These are phyloP conservation scores for Bondarzewia mesenterica DNA, from an alignment of 1,284 basidiomycete species.

Conservation along the genomic window DNA sequence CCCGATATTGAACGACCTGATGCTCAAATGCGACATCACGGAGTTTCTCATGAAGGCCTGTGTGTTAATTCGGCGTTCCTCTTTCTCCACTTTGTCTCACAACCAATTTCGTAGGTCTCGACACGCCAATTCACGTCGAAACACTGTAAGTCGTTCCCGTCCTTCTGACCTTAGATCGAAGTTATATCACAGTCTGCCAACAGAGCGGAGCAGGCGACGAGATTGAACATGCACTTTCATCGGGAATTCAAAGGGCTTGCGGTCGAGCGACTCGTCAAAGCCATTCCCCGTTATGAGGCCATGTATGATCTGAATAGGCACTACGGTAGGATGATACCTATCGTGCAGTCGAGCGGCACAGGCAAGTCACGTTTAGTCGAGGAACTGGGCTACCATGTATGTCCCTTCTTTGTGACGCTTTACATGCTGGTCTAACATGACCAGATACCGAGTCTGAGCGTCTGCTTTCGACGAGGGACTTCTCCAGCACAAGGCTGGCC, in stretches of 20 bases:
- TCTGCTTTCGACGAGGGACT: not conserved
- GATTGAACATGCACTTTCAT: not conserved
- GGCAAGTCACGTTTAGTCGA: conserved; percentile 1
- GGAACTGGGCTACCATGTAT: not conserved
- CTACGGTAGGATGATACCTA: not conserved
- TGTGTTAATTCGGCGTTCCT: no score
- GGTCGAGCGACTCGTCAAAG: not conserved
- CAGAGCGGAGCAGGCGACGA: not conserved
- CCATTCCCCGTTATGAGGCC: not conserved
- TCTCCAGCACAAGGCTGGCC: not conserved
- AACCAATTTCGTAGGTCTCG: no score
- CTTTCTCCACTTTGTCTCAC: no score
- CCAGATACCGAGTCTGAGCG: not conserved
- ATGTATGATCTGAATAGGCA: not conserved
- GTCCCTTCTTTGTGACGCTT: not conserved
- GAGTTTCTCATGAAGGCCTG: no score
- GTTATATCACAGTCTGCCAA: no score
- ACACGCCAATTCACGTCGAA: no score
- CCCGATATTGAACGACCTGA: no score
- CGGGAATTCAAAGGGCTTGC: not conserved
- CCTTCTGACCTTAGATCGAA: no score
- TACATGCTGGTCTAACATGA: not conserved
- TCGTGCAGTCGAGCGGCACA: not conserved
- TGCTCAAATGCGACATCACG: no score
- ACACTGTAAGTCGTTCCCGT: no score